Evolutionary conservation across 2,329 filamentous ascomycete species (phyloP).

Genomic region (Clonostachys byssicola): DNA sequence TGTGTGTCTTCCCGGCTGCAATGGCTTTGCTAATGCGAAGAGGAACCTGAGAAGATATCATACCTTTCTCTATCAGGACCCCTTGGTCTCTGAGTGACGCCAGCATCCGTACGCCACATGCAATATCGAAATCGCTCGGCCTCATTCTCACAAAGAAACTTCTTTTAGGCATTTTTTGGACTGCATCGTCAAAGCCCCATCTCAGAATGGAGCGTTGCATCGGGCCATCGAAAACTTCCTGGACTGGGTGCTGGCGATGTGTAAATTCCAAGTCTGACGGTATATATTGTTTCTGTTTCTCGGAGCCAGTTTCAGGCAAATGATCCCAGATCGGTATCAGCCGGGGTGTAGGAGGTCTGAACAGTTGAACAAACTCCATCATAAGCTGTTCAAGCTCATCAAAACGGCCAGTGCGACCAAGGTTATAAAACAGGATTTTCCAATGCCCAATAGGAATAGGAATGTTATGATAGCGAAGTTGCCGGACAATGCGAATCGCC

Average conservation of each 20-base stretch:
- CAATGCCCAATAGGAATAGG: slow-evolving; percentile 31
- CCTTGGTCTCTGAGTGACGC: slow-evolving; percentile 25
- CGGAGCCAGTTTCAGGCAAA: neutral
- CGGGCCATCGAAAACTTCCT: slow-evolving; percentile 34
- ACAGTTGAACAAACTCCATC: slow-evolving; percentile 34
- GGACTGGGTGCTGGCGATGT: slow-evolving; percentile 40
- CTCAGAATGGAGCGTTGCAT: slow-evolving; percentile 35
- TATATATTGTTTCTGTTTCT: slow-evolving; percentile 13
- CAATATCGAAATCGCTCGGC: slow-evolving; percentile 20
- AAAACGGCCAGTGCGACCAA: slow-evolving; percentile 37
- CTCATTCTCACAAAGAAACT: neutral
- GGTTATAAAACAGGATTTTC: slow-evolving; percentile 35
- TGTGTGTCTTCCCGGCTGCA: slow-evolving; percentile 16
- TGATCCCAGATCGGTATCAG: slow-evolving; percentile 34
- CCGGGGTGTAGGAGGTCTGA: slow-evolving; percentile 18
- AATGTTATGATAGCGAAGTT: slow-evolving; percentile 20
- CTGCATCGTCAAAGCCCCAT: slow-evolving; percentile 37
- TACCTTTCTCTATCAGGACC: slow-evolving; percentile 23
- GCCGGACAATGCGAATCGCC: slow-evolving; percentile 20
- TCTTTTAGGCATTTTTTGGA: slow-evolving; percentile 9
- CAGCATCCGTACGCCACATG: slow-evolving; percentile 27
- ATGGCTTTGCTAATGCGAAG: slow-evolving; percentile 20
- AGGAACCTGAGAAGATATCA: slow-evolving; percentile 18
- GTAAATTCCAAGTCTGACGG: slow-evolving; percentile 33
- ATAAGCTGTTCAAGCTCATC: slow-evolving; percentile 38